Evolutionary conservation across 1,284 basidiomycete species (phyloP).

Genomic region (Boletus sp.): DNA sequence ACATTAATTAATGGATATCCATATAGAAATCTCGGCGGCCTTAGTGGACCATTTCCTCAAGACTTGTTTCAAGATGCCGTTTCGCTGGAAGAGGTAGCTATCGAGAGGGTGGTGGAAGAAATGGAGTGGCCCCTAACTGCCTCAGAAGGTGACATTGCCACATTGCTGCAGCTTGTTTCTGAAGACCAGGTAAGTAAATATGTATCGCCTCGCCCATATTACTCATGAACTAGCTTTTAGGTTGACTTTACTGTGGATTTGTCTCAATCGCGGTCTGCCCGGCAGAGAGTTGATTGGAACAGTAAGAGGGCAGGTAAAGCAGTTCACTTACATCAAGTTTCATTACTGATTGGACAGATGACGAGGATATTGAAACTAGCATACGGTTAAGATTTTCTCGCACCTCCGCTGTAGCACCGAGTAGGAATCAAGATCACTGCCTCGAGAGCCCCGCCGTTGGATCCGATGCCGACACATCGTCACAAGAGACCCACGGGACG

Average conservation of each 20-base stretch:
- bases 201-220: neutral
- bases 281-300: conserved; percentile 70
- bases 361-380: conserved; percentile 75
- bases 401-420: conserved; percentile 12
- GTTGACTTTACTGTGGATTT: conserved; percentile 71
- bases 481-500: conserved; percentile 47
- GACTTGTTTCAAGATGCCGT: conserved; percentile 73
- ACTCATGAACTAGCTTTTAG: conserved; percentile 39
- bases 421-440: conserved; percentile 21
- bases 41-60: conserved; percentile 63
- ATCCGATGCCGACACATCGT: conserved; percentile 4
- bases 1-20: conserved; percentile 11
- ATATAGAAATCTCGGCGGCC: conserved; percentile 59
- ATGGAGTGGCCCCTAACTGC: conserved; percentile 73
- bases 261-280: conserved; percentile 55
- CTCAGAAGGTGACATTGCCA: conserved; percentile 75
- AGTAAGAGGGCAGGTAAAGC: conserved; percentile 80
- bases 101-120: conserved; percentile 52
- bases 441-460: conserved; percentile 23
- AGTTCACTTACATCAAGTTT: conserved; percentile 1
- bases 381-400: conserved; percentile 54
- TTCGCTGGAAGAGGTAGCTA: conserved; percentile 60
- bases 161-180: conserved; percentile 70
- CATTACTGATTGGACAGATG: conserved; percentile 52
- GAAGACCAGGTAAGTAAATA: conserved; percentile 57